phyloP scores from a whole-genome alignment of 1,139 yeast genomes.

The Nakaseomyces glabratus region DNA sequence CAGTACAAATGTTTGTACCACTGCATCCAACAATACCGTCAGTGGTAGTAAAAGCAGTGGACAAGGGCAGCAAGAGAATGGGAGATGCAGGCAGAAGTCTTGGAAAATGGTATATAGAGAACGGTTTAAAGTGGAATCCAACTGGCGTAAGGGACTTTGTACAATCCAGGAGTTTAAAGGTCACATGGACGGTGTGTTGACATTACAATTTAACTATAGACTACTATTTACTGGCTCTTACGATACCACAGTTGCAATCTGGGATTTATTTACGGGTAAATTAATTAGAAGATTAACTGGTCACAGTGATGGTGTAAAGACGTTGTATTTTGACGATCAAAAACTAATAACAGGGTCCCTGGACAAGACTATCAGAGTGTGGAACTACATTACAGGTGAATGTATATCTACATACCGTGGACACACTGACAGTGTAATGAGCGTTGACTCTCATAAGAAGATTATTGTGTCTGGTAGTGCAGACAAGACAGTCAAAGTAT shows the following conservation, averaged over 20 bases:
- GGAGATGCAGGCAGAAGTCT: slow-evolving; percentile 50
- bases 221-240: slow-evolving; percentile 83
- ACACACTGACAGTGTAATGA: slow-evolving; percentile 76
- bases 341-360: slow-evolving; percentile 87
- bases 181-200: slow-evolving; percentile 80
- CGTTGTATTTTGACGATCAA: slow-evolving; percentile 76
- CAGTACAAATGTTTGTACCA: background rate
- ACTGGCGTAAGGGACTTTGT: slow-evolving; percentile 85
- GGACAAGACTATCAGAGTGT: slow-evolving; percentile 84
- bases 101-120: slow-evolving; percentile 96
- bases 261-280: slow-evolving; percentile 79
- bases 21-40: slow-evolving; percentile 13
- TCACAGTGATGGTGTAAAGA: slow-evolving; percentile 76
- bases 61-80: slow-evolving; percentile 6
- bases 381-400: slow-evolving; percentile 93
- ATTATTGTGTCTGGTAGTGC: slow-evolving; percentile 90
- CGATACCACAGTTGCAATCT: slow-evolving; percentile 78
- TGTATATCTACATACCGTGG: slow-evolving; percentile 91
- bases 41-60: slow-evolving; percentile 11
- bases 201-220: slow-evolving; percentile 73
- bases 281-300: slow-evolving; percentile 71
- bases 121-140: slow-evolving; percentile 79
- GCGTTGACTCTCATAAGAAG: slow-evolving; percentile 61
- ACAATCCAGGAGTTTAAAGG: slow-evolving; percentile 59
- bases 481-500: slow-evolving; percentile 82